Evolutionary conservation across 805 yeast species (phyloP), one percentile per base, ranked within the genome.

Genomic region (Grigorovia jiainica): DNA sequence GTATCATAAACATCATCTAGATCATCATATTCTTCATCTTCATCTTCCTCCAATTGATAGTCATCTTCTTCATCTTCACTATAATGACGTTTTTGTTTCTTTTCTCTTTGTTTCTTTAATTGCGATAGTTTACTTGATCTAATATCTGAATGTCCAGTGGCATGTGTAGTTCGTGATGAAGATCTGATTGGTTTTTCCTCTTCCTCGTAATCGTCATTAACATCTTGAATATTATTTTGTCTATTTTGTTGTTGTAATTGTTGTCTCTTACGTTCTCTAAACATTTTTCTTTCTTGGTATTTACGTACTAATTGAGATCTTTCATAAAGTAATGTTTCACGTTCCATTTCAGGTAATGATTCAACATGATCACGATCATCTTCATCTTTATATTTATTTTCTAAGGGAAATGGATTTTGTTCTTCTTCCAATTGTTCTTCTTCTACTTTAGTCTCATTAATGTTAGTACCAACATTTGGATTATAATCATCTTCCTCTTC

Each of bases 251-350:
- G 48, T 50, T 53, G 53, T 46, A 47, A 58, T 48, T 50, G 60
- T 35, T 57, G 60, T 38, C 52, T 53, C 43, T 54, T 82, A 64
- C 97, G 82, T 58, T 86, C 81, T 23, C 84, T 87, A 54, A 94
- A 76, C 53, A 82, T 79, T 59, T 76, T 75, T 57, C 87, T 78
- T 65, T 92, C 97, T 45, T 84, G 79, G 64, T 71, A 89, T 50
- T 83, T 78, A 61, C 90, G 95, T 78, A 86, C 76, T 47, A 85
- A 94, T 64, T 87, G 96, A 7, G 86, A 76, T 63, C 99, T 85
- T 43, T 90, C 97, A 53, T 86, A 92, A 43, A 92, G 72, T 43
- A 87, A 76, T 52, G 83, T 80, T 67, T 92, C 98, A 56, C 97
- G 82, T 55, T 85, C 85, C 61, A 92, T 76, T 68, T 92, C 98